Evolutionary conservation across 2,329 filamentous ascomycete genomes (phyloP).

Genomic region (Hyphodiscus sp.): DNA sequence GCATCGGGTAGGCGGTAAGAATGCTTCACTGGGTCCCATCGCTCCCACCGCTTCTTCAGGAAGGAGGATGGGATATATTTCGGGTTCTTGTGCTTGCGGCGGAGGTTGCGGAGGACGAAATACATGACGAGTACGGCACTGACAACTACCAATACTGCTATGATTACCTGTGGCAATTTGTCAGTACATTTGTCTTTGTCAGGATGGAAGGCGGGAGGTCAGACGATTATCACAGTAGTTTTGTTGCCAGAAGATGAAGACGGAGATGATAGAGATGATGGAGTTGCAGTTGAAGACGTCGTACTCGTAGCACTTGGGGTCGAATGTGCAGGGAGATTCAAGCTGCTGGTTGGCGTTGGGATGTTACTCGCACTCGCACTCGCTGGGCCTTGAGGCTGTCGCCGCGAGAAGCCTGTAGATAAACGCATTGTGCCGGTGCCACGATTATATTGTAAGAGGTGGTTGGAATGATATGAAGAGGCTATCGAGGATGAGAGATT

Average conservation of each 20-base stretch:
- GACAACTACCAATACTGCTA: background rate
- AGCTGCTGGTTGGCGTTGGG: background rate
- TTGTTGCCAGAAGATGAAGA: background rate
- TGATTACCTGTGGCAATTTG: background rate
- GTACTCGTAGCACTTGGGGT: background rate
- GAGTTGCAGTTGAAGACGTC: background rate
- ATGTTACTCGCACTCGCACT: background rate
- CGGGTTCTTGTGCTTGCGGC: constrained; percentile 38
- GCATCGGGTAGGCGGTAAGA: constrained; percentile 22
- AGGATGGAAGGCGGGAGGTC: background rate
- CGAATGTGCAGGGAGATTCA: background rate
- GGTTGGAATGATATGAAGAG: background rate
- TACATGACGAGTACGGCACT: background rate
- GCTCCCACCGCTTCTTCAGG: constrained; percentile 45
- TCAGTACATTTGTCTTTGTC: background rate
- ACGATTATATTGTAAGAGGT: background rate
- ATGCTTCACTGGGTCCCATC: constrained; percentile 35
- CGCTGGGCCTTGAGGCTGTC: background rate
- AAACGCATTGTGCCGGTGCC: background rate
- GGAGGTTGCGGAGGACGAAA: constrained; percentile 32
- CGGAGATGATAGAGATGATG: no score
- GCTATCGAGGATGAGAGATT: background rate
- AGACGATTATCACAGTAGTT: background rate
- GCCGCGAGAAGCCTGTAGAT: background rate
- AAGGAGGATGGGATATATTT: constrained; percentile 44